These are phyloP conservation scores for Crithidia thermophila DNA, from an alignment of 208 protist genomes.

Conservation along the genomic window DNA sequence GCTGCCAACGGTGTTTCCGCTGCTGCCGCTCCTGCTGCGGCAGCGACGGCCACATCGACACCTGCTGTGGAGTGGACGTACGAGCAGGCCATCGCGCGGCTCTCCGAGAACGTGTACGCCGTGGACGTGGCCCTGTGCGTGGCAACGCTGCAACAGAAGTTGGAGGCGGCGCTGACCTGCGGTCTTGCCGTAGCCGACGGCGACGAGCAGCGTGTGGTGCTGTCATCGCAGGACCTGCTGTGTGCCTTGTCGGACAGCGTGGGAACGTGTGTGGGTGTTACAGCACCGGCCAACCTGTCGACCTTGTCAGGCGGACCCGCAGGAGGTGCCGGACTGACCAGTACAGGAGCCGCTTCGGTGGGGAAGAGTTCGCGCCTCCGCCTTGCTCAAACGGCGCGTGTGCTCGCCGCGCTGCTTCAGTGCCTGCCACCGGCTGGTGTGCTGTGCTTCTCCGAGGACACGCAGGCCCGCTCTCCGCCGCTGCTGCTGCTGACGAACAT, in stretches of 20 bases:
- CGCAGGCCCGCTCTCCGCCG: constrained; percentile 13
- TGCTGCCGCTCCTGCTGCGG: neutral
- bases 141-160: neutral
- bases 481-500: constrained; percentile 20
- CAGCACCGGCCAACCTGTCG: neutral
- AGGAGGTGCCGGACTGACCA: too few relatives aligned
- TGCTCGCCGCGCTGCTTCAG: neutral
- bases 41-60: neutral
- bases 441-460: constrained; percentile 15
- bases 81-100: neutral
- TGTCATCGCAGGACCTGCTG: constrained; percentile 10
- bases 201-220: neutral
- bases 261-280: neutral
- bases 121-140: constrained; percentile 15
- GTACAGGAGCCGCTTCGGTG: neutral
- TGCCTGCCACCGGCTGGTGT: constrained; percentile 8
- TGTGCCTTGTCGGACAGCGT: constrained; percentile 3
- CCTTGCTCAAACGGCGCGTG: constrained; percentile 1
- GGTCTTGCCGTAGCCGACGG: neutral
- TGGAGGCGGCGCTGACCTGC: neutral
- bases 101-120: constrained; percentile 27
- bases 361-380: constrained; percentile 4
- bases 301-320: neutral
- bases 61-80: neutral
- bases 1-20: too few relatives aligned